Base-by-base conservation (phyloP, 192 early-diverging fungal species). In the Thamnidium elegans region DNA sequence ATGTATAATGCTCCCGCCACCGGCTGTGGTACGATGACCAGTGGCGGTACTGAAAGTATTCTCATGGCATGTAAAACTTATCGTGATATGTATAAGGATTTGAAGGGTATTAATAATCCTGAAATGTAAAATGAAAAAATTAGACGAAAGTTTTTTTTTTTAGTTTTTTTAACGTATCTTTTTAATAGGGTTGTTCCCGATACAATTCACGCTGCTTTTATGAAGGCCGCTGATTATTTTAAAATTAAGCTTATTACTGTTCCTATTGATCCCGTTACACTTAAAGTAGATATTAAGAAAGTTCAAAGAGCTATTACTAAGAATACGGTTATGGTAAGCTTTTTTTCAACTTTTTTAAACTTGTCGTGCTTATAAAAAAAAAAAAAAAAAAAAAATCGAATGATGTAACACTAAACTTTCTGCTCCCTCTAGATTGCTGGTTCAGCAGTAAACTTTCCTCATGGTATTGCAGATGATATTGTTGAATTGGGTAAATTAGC, bases 11-110 rank as follows among this genome's bases (percentile, higher is more conserved):
- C 84, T 34, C 82, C 83, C 0, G 63, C 62, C 7, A 79, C 80
- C 10, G 89, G 86, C 54, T 90, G 91, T 69, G 95, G 94, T 19
- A 88, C 85, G 32, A 89, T 95, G 67, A 99, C 96, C 13, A 92
- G 89, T 26, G 96, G 96, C 32, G 96, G 96, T 23, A 94, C 94
- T 17, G 96, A 99, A 72, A 90, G 87, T 65, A 88, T 99, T 45
- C 76, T 97, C 36, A 96, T 99, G 94, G 90, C 93, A 4, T 91
- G 94, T 71, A 95, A 95, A 66, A 84, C 96, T 0, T 93, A 98
- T 77, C 85, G 94, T 19, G 94, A 96, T 48, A 89, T 87, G 89
- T 94, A 87, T 32, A 81, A 81, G 50, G 79, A 86, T 31, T 51
- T 76, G 51, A 89, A 91, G 39, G 93, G 94, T 13, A 88, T 98